Evolutionary conservation across 2,329 filamentous ascomycete species (phyloP), one percentile per base, ranked within the genome.

Genomic region (Trichoderma sp.): DNA sequence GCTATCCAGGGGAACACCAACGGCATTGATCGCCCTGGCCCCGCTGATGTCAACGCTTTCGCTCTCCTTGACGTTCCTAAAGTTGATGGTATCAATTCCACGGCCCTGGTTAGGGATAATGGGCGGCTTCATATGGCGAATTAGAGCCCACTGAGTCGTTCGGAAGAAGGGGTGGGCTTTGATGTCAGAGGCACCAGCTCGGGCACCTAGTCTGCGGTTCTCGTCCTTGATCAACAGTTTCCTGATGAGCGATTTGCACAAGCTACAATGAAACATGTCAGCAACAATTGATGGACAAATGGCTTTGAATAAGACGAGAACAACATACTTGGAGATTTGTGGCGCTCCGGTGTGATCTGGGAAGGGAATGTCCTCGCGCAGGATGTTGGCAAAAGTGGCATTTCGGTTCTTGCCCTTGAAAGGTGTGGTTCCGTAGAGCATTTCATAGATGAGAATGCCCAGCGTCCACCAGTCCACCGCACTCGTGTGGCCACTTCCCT

Each of bases 371-470:
- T 99, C 95, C 78, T 99, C 95, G 64, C 94, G 86, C 70, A 99
- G 80, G 72, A 99, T 99, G 77, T 98, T 99, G 70, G 94, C 94
- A 82, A 99, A 99, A 0, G 95, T 99, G 15, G 94, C 93, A 75
- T 98, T 99, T 45, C 95, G 89, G 80, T 97, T 99, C 87, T 99
- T 98, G 73, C 95, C 95, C 84, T 99, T 99, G 86, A 99, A 99
- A 1, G 95, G 95, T 0, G 95, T 99, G 0, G 94, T 99, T 66
- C 95, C 95, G 81, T 94, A 99, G 39, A 99, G 85, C 95, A 99
- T 99, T 80, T 99, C 95, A 78, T 98, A 99, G 67, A 99, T 93
- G 76, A 99, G 81, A 72, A 99, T 98, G 22, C 95, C 95, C 64
- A 99, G 81, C 0, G 95, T 99, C 95, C 95, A 99, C 95, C 95